Evolutionary conservation across 306 rosid genomes (phyloP).

Genomic region (Cucumis melo): DNA sequence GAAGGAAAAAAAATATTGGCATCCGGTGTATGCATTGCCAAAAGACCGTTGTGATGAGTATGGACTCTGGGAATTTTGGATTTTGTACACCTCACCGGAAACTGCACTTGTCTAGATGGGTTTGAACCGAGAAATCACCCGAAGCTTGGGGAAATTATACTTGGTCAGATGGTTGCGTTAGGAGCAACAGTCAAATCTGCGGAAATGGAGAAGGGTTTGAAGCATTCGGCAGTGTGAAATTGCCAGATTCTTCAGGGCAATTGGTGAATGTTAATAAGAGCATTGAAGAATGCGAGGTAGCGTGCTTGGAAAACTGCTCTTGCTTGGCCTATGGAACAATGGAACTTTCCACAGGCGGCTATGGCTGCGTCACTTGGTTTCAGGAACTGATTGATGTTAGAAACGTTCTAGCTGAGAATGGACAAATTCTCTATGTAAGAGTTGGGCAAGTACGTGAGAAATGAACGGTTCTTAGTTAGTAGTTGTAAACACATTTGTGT

Average conservation of each 20-base stretch:
- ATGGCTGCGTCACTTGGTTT: conserved; percentile 19
- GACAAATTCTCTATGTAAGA: neutral
- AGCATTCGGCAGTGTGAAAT: neutral
- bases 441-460: too few relatives aligned
- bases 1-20: conserved; percentile 17
- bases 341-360: neutral
- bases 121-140: conserved; percentile 2
- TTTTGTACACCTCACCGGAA: neutral
- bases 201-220: conserved; percentile 4
- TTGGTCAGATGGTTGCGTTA: conserved; percentile 5
- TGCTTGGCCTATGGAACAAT: conserved; percentile 17
- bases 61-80: conserved; percentile 30
- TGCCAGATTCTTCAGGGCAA: neutral
- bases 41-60: conserved; percentile 28
- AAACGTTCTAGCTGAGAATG: neutral
- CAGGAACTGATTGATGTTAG: conserved; percentile 12
- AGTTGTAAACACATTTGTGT: too few relatives aligned
- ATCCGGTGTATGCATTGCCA: conserved; percentile 11
- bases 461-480: too few relatives aligned
- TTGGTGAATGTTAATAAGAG: neutral
- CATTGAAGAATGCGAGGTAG: neutral
- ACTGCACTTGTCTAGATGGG: neutral
- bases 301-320: conserved; percentile 17
- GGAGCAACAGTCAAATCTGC: neutral
- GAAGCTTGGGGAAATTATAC: neutral